phyloP scores from a whole-genome alignment of 2,329 filamentous ascomycete genomes.

The Cercospora sesami region DNA sequence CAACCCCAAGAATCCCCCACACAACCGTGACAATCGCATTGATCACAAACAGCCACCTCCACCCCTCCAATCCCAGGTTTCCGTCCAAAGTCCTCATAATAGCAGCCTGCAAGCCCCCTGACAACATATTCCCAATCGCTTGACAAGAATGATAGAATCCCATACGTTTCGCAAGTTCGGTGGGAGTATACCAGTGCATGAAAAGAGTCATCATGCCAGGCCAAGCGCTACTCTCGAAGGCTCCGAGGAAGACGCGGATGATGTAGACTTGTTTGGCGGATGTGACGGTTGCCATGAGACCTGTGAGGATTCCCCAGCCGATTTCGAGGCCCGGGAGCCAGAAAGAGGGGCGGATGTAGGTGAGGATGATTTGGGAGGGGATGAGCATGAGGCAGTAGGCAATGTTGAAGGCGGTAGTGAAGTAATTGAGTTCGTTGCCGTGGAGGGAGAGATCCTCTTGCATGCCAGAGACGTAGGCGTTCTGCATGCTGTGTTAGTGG shows the following conservation, averaged over 20 bases:
- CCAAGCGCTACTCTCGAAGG: constrained; percentile 44
- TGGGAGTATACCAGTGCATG: constrained; percentile 36
- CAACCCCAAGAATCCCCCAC: constrained; percentile 38
- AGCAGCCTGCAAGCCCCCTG: constrained; percentile 31
- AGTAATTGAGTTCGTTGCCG: constrained; percentile 36
- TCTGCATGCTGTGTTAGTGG: not conserved
- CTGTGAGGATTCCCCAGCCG: constrained; percentile 32
- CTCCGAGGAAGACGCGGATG: constrained; percentile 33
- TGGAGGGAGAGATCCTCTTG: constrained; percentile 33
- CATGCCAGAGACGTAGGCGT: constrained; percentile 27
- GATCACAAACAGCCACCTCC: constrained; percentile 41
- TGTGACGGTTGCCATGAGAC: constrained; percentile 37
- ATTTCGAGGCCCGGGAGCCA: constrained; percentile 37
- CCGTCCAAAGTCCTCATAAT: constrained; percentile 39
- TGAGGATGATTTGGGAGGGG: constrained; percentile 44
- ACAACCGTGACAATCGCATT: constrained; percentile 42
- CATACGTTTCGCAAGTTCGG: constrained; percentile 32
- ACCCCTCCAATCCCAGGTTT: constrained; percentile 36
- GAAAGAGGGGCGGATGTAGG: constrained; percentile 40
- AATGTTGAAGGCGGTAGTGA: constrained; percentile 45
- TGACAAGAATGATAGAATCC: constrained; percentile 32
- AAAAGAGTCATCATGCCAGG: constrained; percentile 49
- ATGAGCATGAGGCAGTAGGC: constrained; percentile 45
- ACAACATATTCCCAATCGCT: constrained; percentile 32
- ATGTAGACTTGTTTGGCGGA: constrained; percentile 33